These are phyloP conservation scores for Elsinoe perseae DNA, from an alignment of 2,329 filamentous ascomycete genomes.

Conservation along the genomic window DNA sequence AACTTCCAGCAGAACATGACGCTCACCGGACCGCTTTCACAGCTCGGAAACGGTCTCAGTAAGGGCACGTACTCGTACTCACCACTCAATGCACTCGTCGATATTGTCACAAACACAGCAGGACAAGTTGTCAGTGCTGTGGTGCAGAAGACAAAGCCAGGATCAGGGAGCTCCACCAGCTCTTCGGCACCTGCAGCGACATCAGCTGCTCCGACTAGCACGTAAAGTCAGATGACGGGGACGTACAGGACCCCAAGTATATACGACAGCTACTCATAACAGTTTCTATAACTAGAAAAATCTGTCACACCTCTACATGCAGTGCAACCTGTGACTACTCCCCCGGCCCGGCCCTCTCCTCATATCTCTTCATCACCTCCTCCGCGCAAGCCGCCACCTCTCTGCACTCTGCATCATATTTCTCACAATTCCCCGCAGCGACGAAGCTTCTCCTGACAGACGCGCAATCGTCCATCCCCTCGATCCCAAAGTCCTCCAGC, in stretches of 20 bases:
- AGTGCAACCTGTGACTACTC: not conserved
- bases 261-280: slow-evolving; percentile 5
- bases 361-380: not conserved
- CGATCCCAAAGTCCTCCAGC: not conserved
- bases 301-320: not conserved
- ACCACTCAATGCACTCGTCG: slow-evolving; percentile 44
- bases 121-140: slow-evolving; percentile 49
- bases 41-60: slow-evolving; percentile 32
- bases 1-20: slow-evolving; percentile 55
- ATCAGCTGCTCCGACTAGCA: not conserved
- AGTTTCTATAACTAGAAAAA: not conserved
- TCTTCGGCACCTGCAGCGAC: not conserved
- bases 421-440: not conserved
- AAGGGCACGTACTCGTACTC: slow-evolving; percentile 49
- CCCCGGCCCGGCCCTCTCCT: not conserved
- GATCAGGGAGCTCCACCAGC: not conserved
- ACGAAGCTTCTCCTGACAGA: not conserved
- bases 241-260: not conserved
- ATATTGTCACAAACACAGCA: slow-evolving; percentile 49
- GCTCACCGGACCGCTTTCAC: slow-evolving; percentile 28
- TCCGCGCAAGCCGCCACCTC: not conserved
- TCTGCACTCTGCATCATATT: not conserved
- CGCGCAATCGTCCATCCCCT: not conserved
- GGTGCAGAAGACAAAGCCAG: slow-evolving; percentile 26
- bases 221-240: not conserved